phyloP scores from a whole-genome alignment of 2,329 filamentous ascomycete genomes.

The Arachnomyces sp. region DNA sequence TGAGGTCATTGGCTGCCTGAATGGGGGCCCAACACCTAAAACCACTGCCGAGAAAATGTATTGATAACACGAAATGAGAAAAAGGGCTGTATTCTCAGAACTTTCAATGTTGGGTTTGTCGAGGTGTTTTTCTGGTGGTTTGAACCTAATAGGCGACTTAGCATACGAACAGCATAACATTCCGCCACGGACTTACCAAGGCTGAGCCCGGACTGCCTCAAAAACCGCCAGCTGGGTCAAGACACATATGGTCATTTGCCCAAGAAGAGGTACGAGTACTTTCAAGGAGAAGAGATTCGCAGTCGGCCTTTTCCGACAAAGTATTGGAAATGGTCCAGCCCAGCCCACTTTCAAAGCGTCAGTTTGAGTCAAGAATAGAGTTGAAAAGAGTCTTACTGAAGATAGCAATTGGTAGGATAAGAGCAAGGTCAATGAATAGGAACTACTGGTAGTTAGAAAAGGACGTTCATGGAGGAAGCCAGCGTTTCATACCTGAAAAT shows the following conservation, averaged over 20 bases:
- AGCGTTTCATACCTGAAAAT: conserved; percentile 62
- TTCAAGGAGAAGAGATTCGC: conserved; percentile 89
- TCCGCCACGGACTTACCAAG: conserved; percentile 52
- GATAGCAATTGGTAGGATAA: conserved; percentile 92
- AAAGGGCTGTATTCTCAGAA: conserved; percentile 86
- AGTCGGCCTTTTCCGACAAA: conserved; percentile 79
- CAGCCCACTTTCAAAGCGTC: conserved; percentile 62
- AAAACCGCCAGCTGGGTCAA: conserved; percentile 67
- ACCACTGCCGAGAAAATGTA: conserved; percentile 88
- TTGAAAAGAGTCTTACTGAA: conserved; percentile 55
- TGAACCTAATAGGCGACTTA: conserved; percentile 50
- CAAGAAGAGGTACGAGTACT: conserved; percentile 78
- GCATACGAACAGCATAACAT: too few relatives aligned
- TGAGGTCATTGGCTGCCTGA: conserved; percentile 66
- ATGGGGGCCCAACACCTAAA: conserved; percentile 83
- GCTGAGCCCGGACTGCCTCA: conserved; percentile 63
- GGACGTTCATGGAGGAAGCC: neutral
- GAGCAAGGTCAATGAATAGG: conserved; percentile 82
- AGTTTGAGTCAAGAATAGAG: conserved; percentile 7
- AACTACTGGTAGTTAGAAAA: conserved; percentile 45
- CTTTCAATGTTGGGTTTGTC: conserved; percentile 81
- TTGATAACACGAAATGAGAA: conserved; percentile 85
- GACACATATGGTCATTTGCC: conserved; percentile 77
- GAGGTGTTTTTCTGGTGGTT: conserved; percentile 66
- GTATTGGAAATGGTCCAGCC: conserved; percentile 70